A percentile compares a stretch with the other conserved stretches of the same genome.
These are phyloP conservation scores for Cladosporium cucumerinum DNA, from an alignment of 2,329 filamentous ascomycete species.

Conservation along the genomic window DNA sequence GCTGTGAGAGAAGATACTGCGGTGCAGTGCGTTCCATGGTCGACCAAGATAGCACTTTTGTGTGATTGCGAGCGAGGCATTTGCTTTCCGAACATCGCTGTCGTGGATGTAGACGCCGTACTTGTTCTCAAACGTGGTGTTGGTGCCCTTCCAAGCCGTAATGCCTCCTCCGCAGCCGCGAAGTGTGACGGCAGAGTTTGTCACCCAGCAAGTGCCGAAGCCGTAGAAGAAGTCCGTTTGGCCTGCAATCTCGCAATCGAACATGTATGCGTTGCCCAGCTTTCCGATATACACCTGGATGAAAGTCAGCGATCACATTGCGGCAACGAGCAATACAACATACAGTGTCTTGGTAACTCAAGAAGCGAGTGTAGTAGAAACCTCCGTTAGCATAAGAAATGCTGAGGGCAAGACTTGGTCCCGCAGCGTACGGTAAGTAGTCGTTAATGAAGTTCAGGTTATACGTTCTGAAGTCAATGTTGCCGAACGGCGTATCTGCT, in stretches of 20 bases:
- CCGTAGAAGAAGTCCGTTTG: slow-evolving; percentile 63
- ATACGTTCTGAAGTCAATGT: slow-evolving; percentile 61
- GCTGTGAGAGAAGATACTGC: slow-evolving; percentile 55
- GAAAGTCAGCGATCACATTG: neutral
- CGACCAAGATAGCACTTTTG: slow-evolving; percentile 57
- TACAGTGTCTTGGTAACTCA: slow-evolving; percentile 66
- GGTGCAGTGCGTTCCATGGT: slow-evolving; percentile 60
- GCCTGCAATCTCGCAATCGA: slow-evolving; percentile 58
- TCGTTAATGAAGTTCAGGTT: slow-evolving; percentile 65
- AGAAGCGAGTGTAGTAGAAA: slow-evolving; percentile 65
- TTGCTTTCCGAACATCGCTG: slow-evolving; percentile 54
- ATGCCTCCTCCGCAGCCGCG: slow-evolving; percentile 64
- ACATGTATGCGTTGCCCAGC: slow-evolving; percentile 63
- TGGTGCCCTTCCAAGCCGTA: slow-evolving; percentile 66
- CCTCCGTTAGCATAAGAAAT: slow-evolving; percentile 62
- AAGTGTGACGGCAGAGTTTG: slow-evolving; percentile 52
- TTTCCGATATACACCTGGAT: slow-evolving; percentile 62
- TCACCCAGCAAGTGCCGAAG: slow-evolving; percentile 63
- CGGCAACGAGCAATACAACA: slow-evolving; percentile 11
- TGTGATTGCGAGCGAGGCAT: slow-evolving; percentile 42
- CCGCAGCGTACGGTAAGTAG: slow-evolving; percentile 51
- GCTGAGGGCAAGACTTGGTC: slow-evolving; percentile 59
- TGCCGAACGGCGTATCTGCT: slow-evolving; percentile 60
- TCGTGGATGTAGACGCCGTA: slow-evolving; percentile 64
- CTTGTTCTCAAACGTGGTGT: slow-evolving; percentile 64